Base-by-base conservation (phyloP, 495 filamentous ascomycete genomes). In the Annulohypoxylon bovei region DNA sequence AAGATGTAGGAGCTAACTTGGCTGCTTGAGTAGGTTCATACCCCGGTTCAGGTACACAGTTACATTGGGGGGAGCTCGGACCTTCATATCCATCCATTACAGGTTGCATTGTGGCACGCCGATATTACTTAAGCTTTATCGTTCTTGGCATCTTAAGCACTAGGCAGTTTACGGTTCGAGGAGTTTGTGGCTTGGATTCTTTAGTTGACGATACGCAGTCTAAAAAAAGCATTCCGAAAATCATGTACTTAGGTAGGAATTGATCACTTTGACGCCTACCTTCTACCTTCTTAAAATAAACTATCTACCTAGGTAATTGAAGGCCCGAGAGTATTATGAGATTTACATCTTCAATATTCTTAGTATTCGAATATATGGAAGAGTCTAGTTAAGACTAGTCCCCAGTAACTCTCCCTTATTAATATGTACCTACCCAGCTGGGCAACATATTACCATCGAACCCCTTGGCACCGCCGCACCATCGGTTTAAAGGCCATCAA, bases 381-480 rank as follows among this genome's bases (percentile, higher is more conserved):
- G 6, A 16, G 16, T 67, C 18, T 60, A 42, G 14, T 12, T 16
- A 39, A 14, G 44, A 49, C 44, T 47, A 47, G 9, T 23, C 9
- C 4, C 35, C n/a, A 40, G 37, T n/a, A 22, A 14, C 18, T 47
- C 18, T 47, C 42, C 42, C 46, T 49, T 27, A 27, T 14, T n/a
- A n/a, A n/a, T n/a, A n/a, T n/a, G n/a, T 27, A 49, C 23, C 22
- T 42, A 18, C 3, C n/a, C 11, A 37, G 23, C 22, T 42, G 12
- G 35, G 22, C 14, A 44, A 46, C 40, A 30, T 60, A 22, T 46
- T 60, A 46, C 28, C 40, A 46, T 12, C 32, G 50, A 56, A 52
- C 40, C 25, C 27, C 69, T 72, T 72, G 69, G 64, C 69, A 55
- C 6, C 69, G 69, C 69, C 69, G 69, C 69, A 72, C 69, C 68